Conservation (phyloP, 148 eudicot species). For the Bassia scoparia region DNA sequence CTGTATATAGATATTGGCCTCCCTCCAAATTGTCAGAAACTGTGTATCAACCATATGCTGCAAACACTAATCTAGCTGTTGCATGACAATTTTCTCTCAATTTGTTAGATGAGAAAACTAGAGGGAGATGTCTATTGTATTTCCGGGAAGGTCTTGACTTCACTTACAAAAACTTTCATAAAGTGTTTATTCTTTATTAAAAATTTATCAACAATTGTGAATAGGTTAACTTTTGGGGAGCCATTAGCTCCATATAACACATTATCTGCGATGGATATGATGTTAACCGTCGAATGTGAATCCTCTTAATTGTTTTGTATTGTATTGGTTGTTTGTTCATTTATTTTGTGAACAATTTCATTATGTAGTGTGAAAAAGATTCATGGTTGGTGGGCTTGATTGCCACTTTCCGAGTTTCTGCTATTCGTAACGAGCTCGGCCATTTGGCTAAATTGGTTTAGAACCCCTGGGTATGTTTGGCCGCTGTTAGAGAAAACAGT, state of each 20-base stretch:
- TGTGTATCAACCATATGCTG: slow-evolving; percentile 23
- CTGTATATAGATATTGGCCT: slow-evolving; percentile 67
- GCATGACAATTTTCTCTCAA: slow-evolving; percentile 20
- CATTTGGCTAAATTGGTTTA: no score
- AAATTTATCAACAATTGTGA: slow-evolving; percentile 6
- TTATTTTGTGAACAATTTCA: not conserved
- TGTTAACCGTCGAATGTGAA: slow-evolving; percentile 11
- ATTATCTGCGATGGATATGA: not conserved
- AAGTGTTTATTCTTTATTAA: not conserved
- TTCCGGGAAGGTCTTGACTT: not conserved
- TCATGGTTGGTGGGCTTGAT: no score
- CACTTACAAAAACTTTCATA: not conserved
- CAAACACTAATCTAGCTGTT: slow-evolving; percentile 6
- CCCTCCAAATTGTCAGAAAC: slow-evolving; percentile 51
- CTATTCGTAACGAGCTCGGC: no score
- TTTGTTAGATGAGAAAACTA: not conserved
- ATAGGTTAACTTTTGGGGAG: slow-evolving; percentile 17
- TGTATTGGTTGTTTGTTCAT: slow-evolving; percentile 6
- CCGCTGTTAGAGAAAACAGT: no score
- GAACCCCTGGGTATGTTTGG: no score
- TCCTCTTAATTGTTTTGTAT: not conserved
- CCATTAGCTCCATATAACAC: not conserved
- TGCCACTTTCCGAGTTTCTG: no score
- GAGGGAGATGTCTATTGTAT: not conserved
- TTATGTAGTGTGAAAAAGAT: not conserved